phyloP scores from a whole-genome alignment of 2,329 filamentous ascomycete species.

The Berkeleyomyces basicola region DNA sequence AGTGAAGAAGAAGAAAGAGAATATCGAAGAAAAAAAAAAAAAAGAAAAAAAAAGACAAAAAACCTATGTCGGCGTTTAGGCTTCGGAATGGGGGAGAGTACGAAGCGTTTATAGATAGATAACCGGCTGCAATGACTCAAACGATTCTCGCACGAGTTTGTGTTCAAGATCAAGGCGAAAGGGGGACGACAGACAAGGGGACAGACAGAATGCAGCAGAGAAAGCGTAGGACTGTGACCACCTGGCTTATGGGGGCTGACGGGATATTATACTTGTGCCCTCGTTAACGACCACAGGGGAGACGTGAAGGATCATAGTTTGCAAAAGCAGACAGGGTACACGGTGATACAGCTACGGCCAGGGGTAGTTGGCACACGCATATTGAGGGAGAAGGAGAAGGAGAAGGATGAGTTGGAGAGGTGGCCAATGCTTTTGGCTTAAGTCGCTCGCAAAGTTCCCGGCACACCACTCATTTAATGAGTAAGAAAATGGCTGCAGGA shows the following conservation, averaged over 20 bases:
- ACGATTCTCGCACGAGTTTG: background rate
- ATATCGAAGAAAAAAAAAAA: conserved; percentile 6
- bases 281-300: background rate
- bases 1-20: background rate
- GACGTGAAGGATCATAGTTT: background rate
- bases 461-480: background rate
- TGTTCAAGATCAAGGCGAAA: background rate
- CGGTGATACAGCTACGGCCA: background rate
- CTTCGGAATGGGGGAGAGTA: background rate
- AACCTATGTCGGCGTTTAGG: background rate
- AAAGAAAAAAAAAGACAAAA: background rate
- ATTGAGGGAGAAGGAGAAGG: background rate
- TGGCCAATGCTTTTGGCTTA: background rate
- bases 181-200: background rate
- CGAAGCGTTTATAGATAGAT: background rate
- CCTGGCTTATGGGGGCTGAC: background rate
- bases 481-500: background rate
- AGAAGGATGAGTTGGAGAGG: background rate
- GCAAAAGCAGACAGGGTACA: background rate
- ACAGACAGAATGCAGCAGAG: background rate
- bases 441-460: background rate
- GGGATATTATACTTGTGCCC: background rate
- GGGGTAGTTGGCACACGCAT: background rate
- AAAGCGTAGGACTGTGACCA: background rate
- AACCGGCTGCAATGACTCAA: background rate